Percentiles rank a stretch among this genome's conserved stretches.
Conservation (phyloP, 768 basidiomycete species). For the Lactifluus pinguis region DNA sequence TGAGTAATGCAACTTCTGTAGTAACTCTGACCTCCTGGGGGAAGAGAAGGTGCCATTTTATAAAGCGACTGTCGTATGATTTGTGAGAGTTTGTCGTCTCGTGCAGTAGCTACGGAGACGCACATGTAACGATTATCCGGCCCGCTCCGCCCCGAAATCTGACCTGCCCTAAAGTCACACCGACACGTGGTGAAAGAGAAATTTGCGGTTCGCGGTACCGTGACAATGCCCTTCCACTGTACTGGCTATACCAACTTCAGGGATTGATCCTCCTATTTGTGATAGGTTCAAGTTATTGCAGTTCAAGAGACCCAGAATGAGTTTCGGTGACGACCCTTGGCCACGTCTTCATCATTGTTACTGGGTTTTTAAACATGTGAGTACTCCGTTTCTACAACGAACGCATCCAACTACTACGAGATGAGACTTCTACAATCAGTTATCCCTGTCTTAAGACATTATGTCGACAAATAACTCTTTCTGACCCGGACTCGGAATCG, state of each 20-base stretch:
- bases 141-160: not conserved
- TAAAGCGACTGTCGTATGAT: not conserved
- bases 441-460: slow-evolving; percentile 18
- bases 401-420: not conserved
- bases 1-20: not conserved
- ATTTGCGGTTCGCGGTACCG: too few species aligned
- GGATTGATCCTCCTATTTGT: not conserved
- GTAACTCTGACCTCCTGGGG: slow-evolving; percentile 7
- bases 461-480: slow-evolving; percentile 10
- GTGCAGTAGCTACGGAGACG: too few species aligned
- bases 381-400: not conserved
- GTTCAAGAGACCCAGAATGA: not conserved
- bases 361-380: slow-evolving; percentile 4
- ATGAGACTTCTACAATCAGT: slow-evolving; percentile 16
- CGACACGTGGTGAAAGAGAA: not conserved
- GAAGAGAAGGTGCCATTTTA: slow-evolving; percentile 7
- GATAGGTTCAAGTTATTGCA: too few species aligned
- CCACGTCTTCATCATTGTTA: not conserved
- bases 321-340: not conserved
- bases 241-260: too few species aligned
- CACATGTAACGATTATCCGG: not conserved
- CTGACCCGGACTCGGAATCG: not conserved
- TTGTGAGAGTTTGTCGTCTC: too few species aligned
- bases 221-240: too few species aligned
- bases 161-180: not conserved